These are phyloP conservation scores for Neurospora terricola DNA, from an alignment of 495 filamentous ascomycete genomes.

Conservation along the genomic window DNA sequence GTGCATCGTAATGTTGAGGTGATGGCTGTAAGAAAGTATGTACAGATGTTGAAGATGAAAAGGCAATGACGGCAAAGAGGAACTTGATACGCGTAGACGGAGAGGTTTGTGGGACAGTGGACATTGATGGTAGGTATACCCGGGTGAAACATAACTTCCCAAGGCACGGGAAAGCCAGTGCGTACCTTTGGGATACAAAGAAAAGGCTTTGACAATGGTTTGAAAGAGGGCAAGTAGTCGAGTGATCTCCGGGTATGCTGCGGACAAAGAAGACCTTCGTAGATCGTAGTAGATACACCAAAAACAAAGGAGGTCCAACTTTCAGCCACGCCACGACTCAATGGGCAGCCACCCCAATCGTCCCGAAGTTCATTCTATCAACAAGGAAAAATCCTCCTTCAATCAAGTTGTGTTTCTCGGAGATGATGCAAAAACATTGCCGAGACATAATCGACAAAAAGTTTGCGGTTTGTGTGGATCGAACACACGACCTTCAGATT, in stretches of 20 bases:
- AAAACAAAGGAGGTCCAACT: not conserved
- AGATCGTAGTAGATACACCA: not conserved
- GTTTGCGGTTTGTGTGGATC: not conserved
- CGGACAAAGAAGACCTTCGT: not conserved
- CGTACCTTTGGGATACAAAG: not conserved
- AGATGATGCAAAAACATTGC: not conserved
- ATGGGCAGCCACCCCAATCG: too few species aligned
- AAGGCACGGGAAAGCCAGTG: not conserved
- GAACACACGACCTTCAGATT: not conserved
- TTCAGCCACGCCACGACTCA: too few species aligned
- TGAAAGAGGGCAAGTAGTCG: not conserved
- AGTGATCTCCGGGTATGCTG: not conserved
- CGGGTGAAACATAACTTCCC: not conserved
- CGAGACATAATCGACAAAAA: not conserved
- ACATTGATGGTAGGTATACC: not conserved
- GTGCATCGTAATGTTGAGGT: not conserved
- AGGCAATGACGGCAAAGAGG: not conserved
- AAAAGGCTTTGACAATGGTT: not conserved
- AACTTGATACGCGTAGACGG: not conserved
- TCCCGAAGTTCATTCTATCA: accelerated
- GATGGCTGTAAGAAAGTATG: not conserved
- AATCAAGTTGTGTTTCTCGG: not conserved
- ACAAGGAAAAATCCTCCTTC: not conserved
- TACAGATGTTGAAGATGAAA: not conserved
- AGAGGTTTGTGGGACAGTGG: not conserved